Percentiles rank a stretch among this genome's conserved stretches.
phyloP scores from a whole-genome alignment of 78 protist species.

The Dictyostelium firmibasis region DNA sequence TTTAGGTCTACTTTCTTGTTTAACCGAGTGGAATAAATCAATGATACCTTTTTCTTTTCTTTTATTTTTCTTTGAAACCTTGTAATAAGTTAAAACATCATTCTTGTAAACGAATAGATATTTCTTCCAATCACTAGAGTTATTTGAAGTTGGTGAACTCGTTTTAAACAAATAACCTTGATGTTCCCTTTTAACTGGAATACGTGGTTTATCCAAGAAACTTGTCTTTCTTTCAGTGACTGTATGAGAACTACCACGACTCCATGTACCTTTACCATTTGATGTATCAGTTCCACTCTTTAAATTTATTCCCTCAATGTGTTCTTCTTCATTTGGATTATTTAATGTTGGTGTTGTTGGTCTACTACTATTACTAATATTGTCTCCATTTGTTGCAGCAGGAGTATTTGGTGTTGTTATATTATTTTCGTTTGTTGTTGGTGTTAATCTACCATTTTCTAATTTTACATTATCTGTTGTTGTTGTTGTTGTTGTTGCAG shows the following conservation, averaged over 20 bases:
- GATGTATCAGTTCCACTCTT: slow-evolving; percentile 1
- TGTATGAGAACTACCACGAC: not conserved
- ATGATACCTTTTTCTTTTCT: slow-evolving; percentile 60
- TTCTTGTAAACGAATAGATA: slow-evolving; percentile 46
- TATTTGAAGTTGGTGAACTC: slow-evolving; percentile 28
- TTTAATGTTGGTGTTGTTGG: not conserved
- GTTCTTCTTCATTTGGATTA: not conserved
- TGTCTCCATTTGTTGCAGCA: not conserved
- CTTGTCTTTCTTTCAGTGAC: not conserved
- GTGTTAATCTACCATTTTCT: not conserved
- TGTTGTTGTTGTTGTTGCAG: not conserved
- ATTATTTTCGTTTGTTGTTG: not conserved
- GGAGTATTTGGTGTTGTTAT: not conserved
- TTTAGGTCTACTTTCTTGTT: slow-evolving; percentile 34
- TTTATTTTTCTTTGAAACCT: slow-evolving; percentile 13
- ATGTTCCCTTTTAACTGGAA: slow-evolving; percentile 16
- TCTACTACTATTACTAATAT: too few species aligned
- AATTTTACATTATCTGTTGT: slow-evolving; percentile 8
- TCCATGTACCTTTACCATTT: slow-evolving; percentile 46
- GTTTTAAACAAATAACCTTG: slow-evolving; percentile 49
- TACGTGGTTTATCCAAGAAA: slow-evolving; percentile 25
- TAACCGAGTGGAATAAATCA: slow-evolving; percentile 34
- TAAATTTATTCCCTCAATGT: not conserved
- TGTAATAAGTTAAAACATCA: slow-evolving; percentile 39
- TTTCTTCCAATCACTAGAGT: slow-evolving; percentile 57